A percentile compares a stretch with the other conserved stretches of the same genome.
Evolutionary conservation across 2,329 filamentous ascomycete genomes (phyloP).

Genomic region (Ascomycota sp.): DNA sequence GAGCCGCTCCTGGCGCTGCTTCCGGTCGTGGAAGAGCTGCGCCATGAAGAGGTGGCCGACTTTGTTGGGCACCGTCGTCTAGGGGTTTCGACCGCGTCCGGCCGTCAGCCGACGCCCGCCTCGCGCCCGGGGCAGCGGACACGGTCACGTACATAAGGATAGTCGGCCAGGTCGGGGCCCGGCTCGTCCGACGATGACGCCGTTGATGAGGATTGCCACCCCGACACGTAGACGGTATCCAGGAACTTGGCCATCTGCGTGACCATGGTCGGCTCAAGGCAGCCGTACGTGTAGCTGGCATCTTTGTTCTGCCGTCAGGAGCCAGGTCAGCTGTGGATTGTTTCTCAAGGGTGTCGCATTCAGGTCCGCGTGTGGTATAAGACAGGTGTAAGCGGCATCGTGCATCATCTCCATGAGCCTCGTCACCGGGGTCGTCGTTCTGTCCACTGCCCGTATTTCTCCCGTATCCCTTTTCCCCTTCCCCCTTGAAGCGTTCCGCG

Average conservation of each 20-base stretch:
- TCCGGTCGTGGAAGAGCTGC: conserved; percentile 97
- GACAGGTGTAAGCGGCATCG: too few species aligned
- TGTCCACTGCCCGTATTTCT: too few species aligned
- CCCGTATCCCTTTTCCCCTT: too few species aligned
- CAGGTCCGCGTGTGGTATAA: too few species aligned
- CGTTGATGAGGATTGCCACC: conserved; percentile 96
- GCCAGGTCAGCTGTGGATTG: neutral
- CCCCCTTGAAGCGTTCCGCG: too few species aligned
- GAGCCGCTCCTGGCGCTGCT: conserved; percentile 89
- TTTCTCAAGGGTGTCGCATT: too few species aligned
- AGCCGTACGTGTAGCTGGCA: conserved; percentile 89
- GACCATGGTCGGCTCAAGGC: conserved; percentile 92
- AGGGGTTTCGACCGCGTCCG: conserved; percentile 7
- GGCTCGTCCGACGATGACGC: conserved; percentile 90
- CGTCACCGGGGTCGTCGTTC: too few species aligned
- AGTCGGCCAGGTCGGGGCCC: conserved; percentile 92
- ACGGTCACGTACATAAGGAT: conserved; percentile 53
- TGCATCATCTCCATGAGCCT: too few species aligned
- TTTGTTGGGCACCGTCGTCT: conserved; percentile 98
- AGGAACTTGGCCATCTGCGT: conserved; percentile 99
- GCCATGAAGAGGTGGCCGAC: conserved; percentile 95
- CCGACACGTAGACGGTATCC: conserved; percentile 95
- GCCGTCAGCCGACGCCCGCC: neutral
- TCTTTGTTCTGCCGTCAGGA: conserved; percentile 43
- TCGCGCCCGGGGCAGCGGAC: neutral